phyloP scores from a whole-genome alignment of 2,329 filamentous ascomycete genomes.

The Colletotrichum shisoi region DNA sequence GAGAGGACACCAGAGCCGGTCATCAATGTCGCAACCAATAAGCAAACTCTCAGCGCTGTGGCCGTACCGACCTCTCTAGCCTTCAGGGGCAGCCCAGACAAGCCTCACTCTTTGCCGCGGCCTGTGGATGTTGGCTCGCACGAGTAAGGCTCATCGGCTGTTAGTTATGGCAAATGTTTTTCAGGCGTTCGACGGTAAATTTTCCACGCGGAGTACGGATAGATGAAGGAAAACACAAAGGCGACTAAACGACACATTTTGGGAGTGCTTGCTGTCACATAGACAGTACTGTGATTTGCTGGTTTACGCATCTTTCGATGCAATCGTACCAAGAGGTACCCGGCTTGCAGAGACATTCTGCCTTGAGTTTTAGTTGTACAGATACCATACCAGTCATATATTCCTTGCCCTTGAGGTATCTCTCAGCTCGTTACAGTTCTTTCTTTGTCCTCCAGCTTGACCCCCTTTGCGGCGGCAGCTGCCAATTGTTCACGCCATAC shows the following conservation, averaged over 20 bases:
- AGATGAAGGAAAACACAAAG: conserved; percentile 24
- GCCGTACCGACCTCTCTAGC: conserved; percentile 58
- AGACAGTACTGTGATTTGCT: conserved; percentile 25
- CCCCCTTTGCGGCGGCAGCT: conserved; percentile 59
- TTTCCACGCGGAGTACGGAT: conserved; percentile 30
- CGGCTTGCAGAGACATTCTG: conserved; percentile 34
- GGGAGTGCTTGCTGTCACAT: conserved; percentile 27
- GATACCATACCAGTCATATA: conserved; percentile 32
- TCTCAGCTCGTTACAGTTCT: conserved; percentile 6
- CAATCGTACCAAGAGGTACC: conserved; percentile 21
- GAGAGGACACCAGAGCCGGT: conserved; percentile 37
- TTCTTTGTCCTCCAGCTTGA: conserved; percentile 35
- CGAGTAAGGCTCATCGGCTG: conserved; percentile 41
- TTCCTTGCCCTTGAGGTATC: conserved; percentile 3
- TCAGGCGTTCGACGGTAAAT: conserved; percentile 32
- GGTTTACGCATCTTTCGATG: conserved; percentile 24
- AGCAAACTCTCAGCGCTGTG: conserved; percentile 45
- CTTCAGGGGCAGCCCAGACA: conserved; percentile 69
- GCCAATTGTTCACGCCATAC: conserved; percentile 94
- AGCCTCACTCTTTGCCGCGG: conserved; percentile 51
- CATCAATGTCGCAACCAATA: conserved; percentile 33
- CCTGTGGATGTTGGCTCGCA: conserved; percentile 46
- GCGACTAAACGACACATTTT: conserved; percentile 12
- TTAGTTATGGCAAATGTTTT: conserved; percentile 6
- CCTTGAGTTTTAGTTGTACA: conserved; percentile 36